Base-by-base conservation (phyloP, 2,329 filamentous ascomycete species). In the Cytospora leucostoma region DNA sequence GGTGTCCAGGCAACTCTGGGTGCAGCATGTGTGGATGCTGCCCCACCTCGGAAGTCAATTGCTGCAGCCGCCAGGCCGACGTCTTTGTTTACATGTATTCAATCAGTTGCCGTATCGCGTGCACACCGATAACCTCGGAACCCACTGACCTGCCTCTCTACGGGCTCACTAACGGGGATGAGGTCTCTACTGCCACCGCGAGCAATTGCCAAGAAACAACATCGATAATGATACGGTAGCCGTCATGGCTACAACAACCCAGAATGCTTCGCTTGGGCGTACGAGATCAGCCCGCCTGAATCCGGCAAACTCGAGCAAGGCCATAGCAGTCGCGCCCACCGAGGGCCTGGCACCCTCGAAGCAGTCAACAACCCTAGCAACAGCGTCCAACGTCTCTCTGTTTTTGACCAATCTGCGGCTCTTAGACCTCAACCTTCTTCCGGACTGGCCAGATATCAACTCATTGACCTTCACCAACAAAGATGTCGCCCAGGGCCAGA, bases 331-430 rank as follows among this genome's bases (percentile, higher is more conserved):
- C 13, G 47, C 62, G 21, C 47, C 51, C 47, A 49, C 37, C 19
- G 34, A 56, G 19, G 15, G 19, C 27, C 49, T 27, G 19, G 37
- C 50, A 15, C 13, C 56, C 7, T 38, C 55, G 17, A 58, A 34
- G 27, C 33, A 52, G 32, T 38, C 56, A n/a, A n/a, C 56, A 1
- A 15, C 33, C 44, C 38, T 12, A 27, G 57, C 68, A 27, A 47
- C 78, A 49, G 78, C 82, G 17, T 82, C 83, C 17, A 81, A 87
- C 69, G 72, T 89, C 40, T 75, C 82, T 17, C 80, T 93, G 12
- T 95, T 97, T 73, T 79, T 97, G 59, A 92, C 89, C 40, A 97
- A 96, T 72, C 77, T 97, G 49, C 89, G 88, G 47, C 84, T 98
- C 3, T 82, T 99, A 33, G 87, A 96, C 70, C 83, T 98, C 35